Evolutionary conservation across 768 basidiomycete genomes (phyloP).

Genomic region (Boletellus ananiceps): DNA sequence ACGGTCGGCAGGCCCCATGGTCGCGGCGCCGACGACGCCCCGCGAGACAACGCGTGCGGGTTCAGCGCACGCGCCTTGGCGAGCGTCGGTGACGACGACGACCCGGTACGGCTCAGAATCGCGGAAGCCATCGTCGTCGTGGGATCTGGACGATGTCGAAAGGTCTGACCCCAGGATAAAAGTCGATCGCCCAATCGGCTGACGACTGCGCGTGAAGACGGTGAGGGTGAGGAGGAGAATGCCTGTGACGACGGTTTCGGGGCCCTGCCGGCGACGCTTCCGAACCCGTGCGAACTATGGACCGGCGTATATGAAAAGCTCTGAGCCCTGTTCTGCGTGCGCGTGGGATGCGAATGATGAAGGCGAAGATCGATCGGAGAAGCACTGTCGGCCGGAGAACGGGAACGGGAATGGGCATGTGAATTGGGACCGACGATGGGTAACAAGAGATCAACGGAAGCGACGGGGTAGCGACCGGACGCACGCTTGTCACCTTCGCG

Average conservation of each 20-base stretch:
- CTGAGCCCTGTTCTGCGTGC: constrained; percentile 9
- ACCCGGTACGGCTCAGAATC: background rate
- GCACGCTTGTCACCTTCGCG: constrained; percentile 13
- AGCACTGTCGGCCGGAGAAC: constrained; percentile 1
- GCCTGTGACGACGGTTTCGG: constrained; percentile 9
- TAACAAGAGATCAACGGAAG: constrained; percentile 20
- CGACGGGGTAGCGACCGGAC: constrained; percentile 8
- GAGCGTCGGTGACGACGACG: background rate
- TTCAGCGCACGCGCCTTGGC: background rate
- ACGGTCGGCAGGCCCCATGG: background rate
- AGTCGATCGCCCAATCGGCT: constrained; percentile 11
- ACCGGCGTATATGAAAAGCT: constrained; percentile 7
- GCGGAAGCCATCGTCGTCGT: background rate
- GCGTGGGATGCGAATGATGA: background rate
- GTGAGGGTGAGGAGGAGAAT: background rate
- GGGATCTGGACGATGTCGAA: background rate
- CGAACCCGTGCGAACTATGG: background rate
- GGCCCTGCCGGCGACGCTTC: constrained; percentile 1
- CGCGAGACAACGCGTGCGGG: background rate
- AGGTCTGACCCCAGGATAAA: constrained; percentile 15
- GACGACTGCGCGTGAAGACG: background rate
- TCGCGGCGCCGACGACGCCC: background rate
- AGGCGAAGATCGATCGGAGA: constrained; percentile 23
- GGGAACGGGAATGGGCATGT: background rate
- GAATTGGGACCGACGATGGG: background rate